Evolutionary conservation across 495 filamentous ascomycete genomes (phyloP).

Genomic region (Talaromyces trachyspermus): DNA sequence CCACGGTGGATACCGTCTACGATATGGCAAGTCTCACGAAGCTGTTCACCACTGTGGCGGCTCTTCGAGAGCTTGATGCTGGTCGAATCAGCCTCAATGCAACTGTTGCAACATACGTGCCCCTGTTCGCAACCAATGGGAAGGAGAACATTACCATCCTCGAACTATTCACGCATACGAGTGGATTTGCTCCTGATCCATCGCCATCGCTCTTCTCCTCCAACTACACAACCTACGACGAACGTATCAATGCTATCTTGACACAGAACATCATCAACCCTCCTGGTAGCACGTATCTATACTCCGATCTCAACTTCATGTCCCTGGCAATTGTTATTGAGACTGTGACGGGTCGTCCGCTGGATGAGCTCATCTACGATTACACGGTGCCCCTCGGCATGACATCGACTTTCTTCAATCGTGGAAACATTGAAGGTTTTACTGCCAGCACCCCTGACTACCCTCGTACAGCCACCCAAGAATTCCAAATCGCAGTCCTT

Average conservation of each 20-base stretch:
- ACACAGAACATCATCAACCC: constrained; percentile 14
- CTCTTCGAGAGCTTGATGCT: constrained; percentile 16
- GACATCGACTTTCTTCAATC: constrained; percentile 23
- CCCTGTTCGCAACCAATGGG: constrained; percentile 19
- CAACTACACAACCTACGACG: constrained; percentile 13
- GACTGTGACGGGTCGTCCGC: constrained; percentile 12
- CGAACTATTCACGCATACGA: constrained; percentile 21
- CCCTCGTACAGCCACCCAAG: constrained; percentile 19
- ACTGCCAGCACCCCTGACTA: constrained; percentile 11
- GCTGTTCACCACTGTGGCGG: constrained; percentile 18
- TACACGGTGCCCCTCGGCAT: constrained; percentile 17
- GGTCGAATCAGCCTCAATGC: constrained; percentile 13
- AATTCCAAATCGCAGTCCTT: constrained; percentile 21
- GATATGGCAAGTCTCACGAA: constrained; percentile 26
- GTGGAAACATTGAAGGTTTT: constrained; percentile 17
- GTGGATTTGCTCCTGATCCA: constrained; percentile 23
- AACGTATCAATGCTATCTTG: constrained; percentile 17
- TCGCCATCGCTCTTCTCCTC: constrained; percentile 20
- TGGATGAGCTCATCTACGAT: constrained; percentile 16
- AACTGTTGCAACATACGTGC: constrained; percentile 18
- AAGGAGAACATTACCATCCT: constrained; percentile 21
- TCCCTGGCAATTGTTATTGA: constrained; percentile 19
- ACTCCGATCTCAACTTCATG: constrained; percentile 25
- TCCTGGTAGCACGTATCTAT: constrained; percentile 20
- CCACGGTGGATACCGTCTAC: constrained; percentile 20